These are phyloP conservation scores for Sarcodon aspratus DNA, from an alignment of 768 basidiomycete species.

Conservation along the genomic window DNA sequence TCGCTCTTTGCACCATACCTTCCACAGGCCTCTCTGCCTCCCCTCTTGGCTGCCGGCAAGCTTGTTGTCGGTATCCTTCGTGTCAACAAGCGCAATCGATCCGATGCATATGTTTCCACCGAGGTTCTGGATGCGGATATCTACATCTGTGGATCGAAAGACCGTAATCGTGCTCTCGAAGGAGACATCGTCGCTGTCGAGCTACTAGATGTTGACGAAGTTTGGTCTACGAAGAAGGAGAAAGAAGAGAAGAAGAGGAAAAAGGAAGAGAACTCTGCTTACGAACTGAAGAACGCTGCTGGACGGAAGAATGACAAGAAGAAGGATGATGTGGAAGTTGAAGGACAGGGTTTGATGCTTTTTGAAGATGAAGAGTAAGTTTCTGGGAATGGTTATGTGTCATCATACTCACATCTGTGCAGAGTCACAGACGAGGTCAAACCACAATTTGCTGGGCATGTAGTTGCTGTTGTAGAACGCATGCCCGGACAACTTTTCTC, in stretches of 20 bases:
- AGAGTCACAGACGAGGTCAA: constrained; percentile 97
- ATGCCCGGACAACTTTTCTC: constrained; percentile 99
- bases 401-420: constrained; percentile 1
- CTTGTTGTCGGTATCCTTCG: constrained; percentile 94
- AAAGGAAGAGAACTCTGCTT: constrained; percentile 98
- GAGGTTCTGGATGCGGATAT: constrained; percentile 98
- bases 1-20: constrained; percentile 98
- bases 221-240: constrained; percentile 98
- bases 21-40: constrained; percentile 94
- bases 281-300: constrained; percentile 65
- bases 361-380: constrained; percentile 95
- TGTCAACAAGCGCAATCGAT: constrained; percentile 97
- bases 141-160: constrained; percentile 97
- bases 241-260: constrained; percentile 99
- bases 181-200: constrained; percentile 98
- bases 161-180: constrained; percentile 95
- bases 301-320: constrained; percentile 97
- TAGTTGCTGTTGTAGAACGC: constrained; percentile 98
- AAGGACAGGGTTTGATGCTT: constrained; percentile 92
- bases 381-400: background rate
- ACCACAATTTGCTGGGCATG: constrained; percentile 97
- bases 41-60: constrained; percentile 92
- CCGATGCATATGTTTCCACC: constrained; percentile 97
- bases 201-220: constrained; percentile 94
- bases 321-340: constrained; percentile 99